Conservation (phyloP, 495 filamentous ascomycete genomes). For the Penicillium pulvis region DNA sequence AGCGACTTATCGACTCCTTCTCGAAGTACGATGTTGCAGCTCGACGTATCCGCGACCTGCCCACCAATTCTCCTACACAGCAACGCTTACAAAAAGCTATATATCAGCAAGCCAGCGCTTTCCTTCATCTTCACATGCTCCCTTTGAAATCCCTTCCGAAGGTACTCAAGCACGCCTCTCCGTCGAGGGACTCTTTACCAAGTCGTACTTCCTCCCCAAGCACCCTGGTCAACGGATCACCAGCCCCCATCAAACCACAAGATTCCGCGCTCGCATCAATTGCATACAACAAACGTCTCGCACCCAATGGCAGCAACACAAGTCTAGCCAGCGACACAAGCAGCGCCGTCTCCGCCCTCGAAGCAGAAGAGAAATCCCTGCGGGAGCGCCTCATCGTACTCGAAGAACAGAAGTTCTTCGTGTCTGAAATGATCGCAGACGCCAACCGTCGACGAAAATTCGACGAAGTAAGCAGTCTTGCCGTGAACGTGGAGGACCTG, state of each 20-base stretch:
- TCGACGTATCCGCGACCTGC: conserved; percentile 77
- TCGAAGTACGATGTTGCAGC: conserved; percentile 86
- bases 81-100: conserved; percentile 78
- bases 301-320: conserved; percentile 55
- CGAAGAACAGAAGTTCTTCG: conserved; percentile 93
- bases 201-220: conserved; percentile 38
- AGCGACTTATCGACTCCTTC: conserved; percentile 88
- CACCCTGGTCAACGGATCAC: conserved; percentile 30
- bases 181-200: conserved; percentile 37
- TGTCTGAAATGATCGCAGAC: conserved; percentile 82
- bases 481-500: conserved; percentile 81
- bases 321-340: conserved; percentile 64
- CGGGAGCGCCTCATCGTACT: conserved; percentile 84
- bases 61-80: conserved; percentile 72
- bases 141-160: conserved; percentile 85
- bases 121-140: conserved; percentile 90
- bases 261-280: conserved; percentile 59
- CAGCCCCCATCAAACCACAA: conserved; percentile 35
- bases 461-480: conserved; percentile 82
- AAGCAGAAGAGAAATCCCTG: conserved; percentile 84
- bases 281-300: conserved; percentile 50
- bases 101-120: conserved; percentile 78
- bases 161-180: conserved; percentile 70
- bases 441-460: conserved; percentile 81
- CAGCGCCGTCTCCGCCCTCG: conserved; percentile 68